These are phyloP conservation scores for Calonectria naviculata DNA, from an alignment of 2,329 filamentous ascomycete species.

Conservation along the genomic window DNA sequence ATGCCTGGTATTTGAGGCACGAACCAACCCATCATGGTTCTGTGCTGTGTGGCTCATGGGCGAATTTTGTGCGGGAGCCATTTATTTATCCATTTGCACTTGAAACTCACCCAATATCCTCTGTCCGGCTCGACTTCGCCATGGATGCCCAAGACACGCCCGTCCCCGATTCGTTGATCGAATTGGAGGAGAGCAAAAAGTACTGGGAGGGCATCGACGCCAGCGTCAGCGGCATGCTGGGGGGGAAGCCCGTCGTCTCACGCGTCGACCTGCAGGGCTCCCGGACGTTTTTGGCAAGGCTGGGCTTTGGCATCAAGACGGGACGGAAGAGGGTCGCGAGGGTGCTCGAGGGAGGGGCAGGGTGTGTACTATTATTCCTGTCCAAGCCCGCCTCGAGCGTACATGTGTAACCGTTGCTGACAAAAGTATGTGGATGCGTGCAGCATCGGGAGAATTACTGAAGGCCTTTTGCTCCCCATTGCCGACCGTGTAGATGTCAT, in stretches of 20 bases:
- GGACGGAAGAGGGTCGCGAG: conserved; percentile 43
- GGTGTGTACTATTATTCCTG: conserved; percentile 41
- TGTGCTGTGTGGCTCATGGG: background rate
- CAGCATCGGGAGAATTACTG: conserved; percentile 85
- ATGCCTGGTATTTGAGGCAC: background rate
- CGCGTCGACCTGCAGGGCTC: conserved; percentile 77
- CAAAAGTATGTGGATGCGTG: background rate
- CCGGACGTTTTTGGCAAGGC: conserved; percentile 74
- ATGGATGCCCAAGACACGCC: conserved; percentile 15
- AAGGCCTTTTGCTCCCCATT: conserved; percentile 77
- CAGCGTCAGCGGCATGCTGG: conserved; percentile 79
- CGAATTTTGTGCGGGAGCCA: background rate
- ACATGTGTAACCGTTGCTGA: background rate
- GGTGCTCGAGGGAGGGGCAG: conserved; percentile 53
- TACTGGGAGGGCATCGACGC: conserved; percentile 62
- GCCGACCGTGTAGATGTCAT: conserved; percentile 83
- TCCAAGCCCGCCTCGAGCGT: background rate
- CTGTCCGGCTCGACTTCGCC: background rate
- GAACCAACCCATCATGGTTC: background rate
- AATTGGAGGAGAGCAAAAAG: conserved; percentile 47
- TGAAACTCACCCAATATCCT: background rate
- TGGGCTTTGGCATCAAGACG: conserved; percentile 58
- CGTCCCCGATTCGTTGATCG: conserved; percentile 48
- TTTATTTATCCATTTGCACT: background rate
- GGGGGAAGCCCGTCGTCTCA: conserved; percentile 69